These are phyloP conservation scores for Neopestalotiopsis rosae DNA, from an alignment of 2,329 filamentous ascomycete species.

Conservation along the genomic window DNA sequence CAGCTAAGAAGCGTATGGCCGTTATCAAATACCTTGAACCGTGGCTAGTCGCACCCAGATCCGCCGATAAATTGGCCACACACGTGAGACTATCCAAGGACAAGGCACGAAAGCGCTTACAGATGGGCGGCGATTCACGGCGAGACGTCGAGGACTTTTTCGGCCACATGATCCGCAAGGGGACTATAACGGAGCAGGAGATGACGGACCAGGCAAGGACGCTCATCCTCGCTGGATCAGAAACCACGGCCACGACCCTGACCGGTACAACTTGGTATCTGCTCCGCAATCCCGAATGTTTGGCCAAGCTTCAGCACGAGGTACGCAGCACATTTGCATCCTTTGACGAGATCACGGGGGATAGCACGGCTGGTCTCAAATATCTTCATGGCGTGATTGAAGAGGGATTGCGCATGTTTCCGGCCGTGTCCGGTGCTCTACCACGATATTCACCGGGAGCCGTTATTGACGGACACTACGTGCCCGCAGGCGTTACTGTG, in stretches of 20 bases:
- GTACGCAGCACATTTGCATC: neutral
- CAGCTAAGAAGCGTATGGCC: neutral
- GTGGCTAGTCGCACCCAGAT: neutral
- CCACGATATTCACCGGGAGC: constrained; percentile 3
- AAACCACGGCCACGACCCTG: constrained; percentile 21
- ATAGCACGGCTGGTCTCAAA: neutral
- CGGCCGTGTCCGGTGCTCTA: neutral
- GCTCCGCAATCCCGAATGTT: constrained; percentile 1
- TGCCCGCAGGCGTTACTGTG: constrained; percentile 18
- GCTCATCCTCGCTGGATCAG: constrained; percentile 7
- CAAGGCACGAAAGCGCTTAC: constrained; percentile 5
- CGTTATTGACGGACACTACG: constrained; percentile 16
- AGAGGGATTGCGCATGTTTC: neutral
- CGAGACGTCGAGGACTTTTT: constrained; percentile 8
- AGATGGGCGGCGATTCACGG: constrained; percentile 18
- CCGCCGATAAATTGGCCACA: neutral
- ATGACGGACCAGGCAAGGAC: constrained; percentile 8
- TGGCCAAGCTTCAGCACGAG: constrained; percentile 17
- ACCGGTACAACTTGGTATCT: neutral
- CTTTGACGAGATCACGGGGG: constrained; percentile 5
- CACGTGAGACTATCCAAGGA: neutral
- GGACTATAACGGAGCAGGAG: constrained; percentile 1
- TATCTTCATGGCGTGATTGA: constrained; percentile 4
- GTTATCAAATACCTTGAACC: neutral
- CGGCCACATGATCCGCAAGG: constrained; percentile 1